These are phyloP conservation scores for Bauhinia variegata DNA, from an alignment of 306 rosid genomes.

Conservation along the genomic window DNA sequence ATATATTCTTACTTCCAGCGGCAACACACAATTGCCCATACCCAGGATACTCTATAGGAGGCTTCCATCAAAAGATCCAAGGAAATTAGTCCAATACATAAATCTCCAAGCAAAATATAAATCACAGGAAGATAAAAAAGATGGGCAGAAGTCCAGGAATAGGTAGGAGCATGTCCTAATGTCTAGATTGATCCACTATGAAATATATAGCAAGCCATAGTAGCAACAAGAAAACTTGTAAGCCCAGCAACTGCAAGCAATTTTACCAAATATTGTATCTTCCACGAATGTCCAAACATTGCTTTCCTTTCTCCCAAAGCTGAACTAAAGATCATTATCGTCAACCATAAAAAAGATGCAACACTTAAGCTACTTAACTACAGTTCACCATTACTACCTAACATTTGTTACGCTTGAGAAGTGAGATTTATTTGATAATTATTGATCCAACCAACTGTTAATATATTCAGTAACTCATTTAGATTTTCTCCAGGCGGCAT, in stretches of 20 bases:
- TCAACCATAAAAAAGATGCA: slow-evolving; percentile 20
- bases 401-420: slow-evolving; percentile 17
- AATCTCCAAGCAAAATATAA: slow-evolving; percentile 35
- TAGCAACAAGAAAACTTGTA: slow-evolving; percentile 11
- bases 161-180: slow-evolving; percentile 9
- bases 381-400: slow-evolving; percentile 38
- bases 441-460: slow-evolving; percentile 32
- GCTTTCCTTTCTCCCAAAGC: slow-evolving; percentile 33
- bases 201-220: slow-evolving; percentile 28
- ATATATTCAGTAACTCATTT: slow-evolving; percentile 31
- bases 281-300: slow-evolving; percentile 32
- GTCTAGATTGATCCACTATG: slow-evolving; percentile 32
- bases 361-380: slow-evolving; percentile 23
- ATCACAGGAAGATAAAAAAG: too few relatives aligned
- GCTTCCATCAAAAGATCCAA: slow-evolving; percentile 28
- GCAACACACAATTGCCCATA: slow-evolving; percentile 15
- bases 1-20: slow-evolving; percentile 9
- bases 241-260: slow-evolving; percentile 34
- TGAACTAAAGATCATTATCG: slow-evolving; percentile 19
- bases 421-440: slow-evolving; percentile 23
- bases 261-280: slow-evolving; percentile 8
- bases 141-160: slow-evolving; percentile 13
- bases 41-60: slow-evolving; percentile 16
- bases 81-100: slow-evolving; percentile 33
- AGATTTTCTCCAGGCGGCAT: slow-evolving; percentile 35